Base-by-base conservation (phyloP, 495 filamentous ascomycete genomes). In the Penicillium egyptiacum region DNA sequence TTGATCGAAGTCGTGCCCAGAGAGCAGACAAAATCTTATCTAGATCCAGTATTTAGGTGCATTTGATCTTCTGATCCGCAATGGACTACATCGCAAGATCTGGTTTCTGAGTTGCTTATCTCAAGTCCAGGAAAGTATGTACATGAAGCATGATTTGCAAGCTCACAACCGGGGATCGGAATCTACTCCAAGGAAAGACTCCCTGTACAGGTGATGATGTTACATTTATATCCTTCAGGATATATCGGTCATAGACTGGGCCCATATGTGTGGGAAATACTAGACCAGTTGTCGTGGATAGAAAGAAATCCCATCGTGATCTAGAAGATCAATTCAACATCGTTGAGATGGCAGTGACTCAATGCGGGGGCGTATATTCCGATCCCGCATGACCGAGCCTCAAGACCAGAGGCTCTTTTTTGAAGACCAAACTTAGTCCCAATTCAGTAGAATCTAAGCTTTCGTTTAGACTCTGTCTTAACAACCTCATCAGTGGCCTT, bases 391-490 rank as follows among this genome's bases (percentile, higher is more conserved):
- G 25, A 35, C 7, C 0, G 16, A 23, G 7, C 12, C 14, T 4
- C 33, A 19, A 40, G 33, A 17, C 3, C 22, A 28, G 16, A 41
- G 16, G 19, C 7, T 19, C 12, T 2, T 40, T 41, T 20, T 28
- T 20, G 23, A 25, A 19, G 9, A 42, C 16, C 31, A 41, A 37
- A 49, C 8, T 19, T 8, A 31, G 19, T 39, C 41, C 1, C 25
- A 8, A 19, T 31, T 64, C 55, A 76, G 50, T 74, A 76, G 50
- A 76, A 76, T 55, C 68, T 71, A 35, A 64, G 10, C 39, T 71
- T 76, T 19, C 63, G 66, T 46, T 55, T 70, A 10, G 68, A 55
- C 25, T 45, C 23, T 9, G 46, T 48, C 47, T 66, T 59, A 25
- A 59, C 46, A 39, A 61, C 51, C 14, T 54, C 55, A 22, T 40